Evolutionary conservation across 108 stramenopile species (phyloP), one percentile per base, ranked within the genome.

Genomic region (Nitzschia sp.): DNA sequence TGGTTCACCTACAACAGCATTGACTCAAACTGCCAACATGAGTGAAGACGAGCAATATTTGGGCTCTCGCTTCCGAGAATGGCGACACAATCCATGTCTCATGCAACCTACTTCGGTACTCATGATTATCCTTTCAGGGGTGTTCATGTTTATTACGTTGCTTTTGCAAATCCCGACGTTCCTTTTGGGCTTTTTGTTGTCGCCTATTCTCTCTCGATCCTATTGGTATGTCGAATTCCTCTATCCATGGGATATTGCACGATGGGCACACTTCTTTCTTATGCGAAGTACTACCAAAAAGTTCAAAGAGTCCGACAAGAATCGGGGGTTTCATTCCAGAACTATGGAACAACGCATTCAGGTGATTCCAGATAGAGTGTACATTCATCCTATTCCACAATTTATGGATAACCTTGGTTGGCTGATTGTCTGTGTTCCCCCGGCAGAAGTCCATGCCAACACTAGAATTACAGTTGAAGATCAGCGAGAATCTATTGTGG

Each of bases 151-250:
- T 0, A 24, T 82, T 0, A 71, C 75, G 0, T 53, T 86, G 29
- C 10, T 83, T 15, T 51, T 83, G n/a, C 63, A 71, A 51, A 57
- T 84, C 53, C 92, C 89, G 9, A 74, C 71, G 41, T 78, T 93
- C 20, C 8, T 86, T 0, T 10, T 93, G 39, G 89, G 89, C 9
- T 19, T 90, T n/a, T 38, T 93, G 0, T 12, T 90, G 38, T 72
- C 80, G 9, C 88, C 89, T 2, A 53, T 89, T 40, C 10, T 87
- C 14, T 42, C 56, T 41, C 51, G 89, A 19, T 74, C 50, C 12
- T 53, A 63, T 2, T 93, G 86, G 85, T 63, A 87, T 41, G 75
- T 93, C 10, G 81, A 93, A 58, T 93, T 93, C 55, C 51, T 93
- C 17, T 90, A 93, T 71, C 75, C 86, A 3, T 66, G 63, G 42